phyloP scores from a whole-genome alignment of 2,329 filamentous ascomycete species.

The Neodidymelliopsis sp. region DNA sequence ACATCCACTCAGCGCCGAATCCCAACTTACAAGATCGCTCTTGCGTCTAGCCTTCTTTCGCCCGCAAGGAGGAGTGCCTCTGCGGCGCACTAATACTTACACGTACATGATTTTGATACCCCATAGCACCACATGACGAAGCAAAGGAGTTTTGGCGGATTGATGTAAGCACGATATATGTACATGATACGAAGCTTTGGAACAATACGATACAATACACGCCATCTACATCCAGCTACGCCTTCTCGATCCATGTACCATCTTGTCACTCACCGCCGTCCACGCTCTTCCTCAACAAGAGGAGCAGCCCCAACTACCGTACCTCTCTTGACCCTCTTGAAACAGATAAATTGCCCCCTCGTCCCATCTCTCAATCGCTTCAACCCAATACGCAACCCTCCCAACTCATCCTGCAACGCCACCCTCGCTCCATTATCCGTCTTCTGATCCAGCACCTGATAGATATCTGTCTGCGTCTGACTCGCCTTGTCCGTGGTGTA shows the following conservation, averaged over 20 bases:
- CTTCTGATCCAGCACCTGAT: slow-evolving; percentile 85
- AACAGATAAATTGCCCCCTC: slow-evolving; percentile 48
- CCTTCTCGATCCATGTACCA: too few relatives aligned
- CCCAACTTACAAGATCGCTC: slow-evolving; percentile 43
- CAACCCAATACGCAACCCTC: slow-evolving; percentile 85
- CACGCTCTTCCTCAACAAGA: background rate
- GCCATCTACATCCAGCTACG: background rate
- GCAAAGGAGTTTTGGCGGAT: background rate
- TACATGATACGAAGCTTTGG: too few relatives aligned
- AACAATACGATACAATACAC: too few relatives aligned
- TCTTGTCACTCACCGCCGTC: background rate
- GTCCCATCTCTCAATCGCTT: slow-evolving; percentile 64
- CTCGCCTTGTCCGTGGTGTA: slow-evolving; percentile 86
- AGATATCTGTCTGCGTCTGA: slow-evolving; percentile 86
- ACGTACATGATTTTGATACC: slow-evolving; percentile 1
- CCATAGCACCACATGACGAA: background rate
- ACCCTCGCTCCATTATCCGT: slow-evolving; percentile 87
- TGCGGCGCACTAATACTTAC: slow-evolving; percentile 5
- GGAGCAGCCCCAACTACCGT: slow-evolving; percentile 10
- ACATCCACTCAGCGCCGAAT: slow-evolving; percentile 32
- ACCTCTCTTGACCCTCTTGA: slow-evolving; percentile 40
- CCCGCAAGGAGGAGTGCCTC: slow-evolving; percentile 18
- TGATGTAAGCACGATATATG: slow-evolving; percentile 1
- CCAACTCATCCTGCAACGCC: slow-evolving; percentile 82
- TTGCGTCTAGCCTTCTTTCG: slow-evolving; percentile 37